A percentile compares a stretch with the other conserved stretches of the same genome.
Conservation (phyloP, 345 rosid species). For the Rhizophora apiculata region DNA sequence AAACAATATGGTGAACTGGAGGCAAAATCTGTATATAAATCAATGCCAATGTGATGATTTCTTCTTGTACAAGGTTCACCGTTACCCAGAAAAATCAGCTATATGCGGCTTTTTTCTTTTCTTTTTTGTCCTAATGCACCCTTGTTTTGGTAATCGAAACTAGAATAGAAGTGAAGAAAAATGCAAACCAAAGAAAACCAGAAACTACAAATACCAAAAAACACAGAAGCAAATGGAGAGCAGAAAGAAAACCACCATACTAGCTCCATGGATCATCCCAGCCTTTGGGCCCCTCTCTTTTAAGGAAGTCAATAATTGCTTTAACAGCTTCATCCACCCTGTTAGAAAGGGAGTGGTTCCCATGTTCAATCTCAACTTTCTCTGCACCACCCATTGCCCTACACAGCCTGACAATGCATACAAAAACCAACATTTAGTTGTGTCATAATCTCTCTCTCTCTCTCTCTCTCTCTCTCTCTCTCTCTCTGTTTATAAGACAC, state of each 20-base stretch:
- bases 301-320: conserved; percentile 70
- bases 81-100: no score
- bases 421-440: not conserved
- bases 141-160: no score
- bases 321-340: conserved; percentile 73
- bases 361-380: conserved; percentile 80
- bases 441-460: not conserved
- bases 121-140: no score
- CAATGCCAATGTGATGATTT: no score
- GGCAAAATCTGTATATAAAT: no score
- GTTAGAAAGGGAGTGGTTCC: conserved; percentile 92
- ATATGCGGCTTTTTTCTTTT: no score
- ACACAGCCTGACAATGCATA: conserved; percentile 55
- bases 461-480: not conserved
- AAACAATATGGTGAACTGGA: no score
- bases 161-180: no score
- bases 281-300: conserved; percentile 82
- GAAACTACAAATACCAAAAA: not conserved
- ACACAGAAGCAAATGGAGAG: not conserved
- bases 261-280: conserved; percentile 99
- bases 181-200: not conserved
- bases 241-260: conserved; percentile 11
- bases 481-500: not conserved
- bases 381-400: conserved; percentile 96
- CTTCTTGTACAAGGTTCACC: no score